Base-by-base conservation (phyloP, 1,284 basidiomycete genomes). In the Trametes hirsuta region DNA sequence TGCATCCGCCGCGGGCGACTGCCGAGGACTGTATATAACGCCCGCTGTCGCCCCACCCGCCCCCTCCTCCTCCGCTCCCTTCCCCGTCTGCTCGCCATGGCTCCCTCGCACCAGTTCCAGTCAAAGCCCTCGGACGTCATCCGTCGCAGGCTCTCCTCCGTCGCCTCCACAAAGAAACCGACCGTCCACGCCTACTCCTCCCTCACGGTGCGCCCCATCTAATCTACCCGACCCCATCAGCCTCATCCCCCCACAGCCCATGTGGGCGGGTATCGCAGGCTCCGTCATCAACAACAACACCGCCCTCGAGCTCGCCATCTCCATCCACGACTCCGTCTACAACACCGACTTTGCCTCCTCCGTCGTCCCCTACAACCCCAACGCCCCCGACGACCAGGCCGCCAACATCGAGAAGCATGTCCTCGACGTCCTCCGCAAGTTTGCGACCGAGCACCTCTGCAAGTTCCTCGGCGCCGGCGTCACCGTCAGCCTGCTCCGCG, bases 261-360 rank as follows among this genome's bases (percentile, higher is more conserved):
- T 93, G 90, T 93, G 90, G 89, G 88, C 86, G 60, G 90, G 89
- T 71, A 81, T 91, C 54, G 86, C 89, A 8, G 88, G 87, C 47
- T 76, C 76, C 35, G 67, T 84, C 46, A 72, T 85, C 68, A 80
- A 84, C 68, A 85, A 85, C 71, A 83, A 82, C 55, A 79, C 78
- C 54, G 76, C 81, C 51, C 85, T 81, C 61, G 89, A 91, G 74
- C 76, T 92, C 71, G 86, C 88, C 36, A 79, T 92, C 69, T 89
- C 89, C 57, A 80, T 92, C 53, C 89, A 92, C 72, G 90, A 92
- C 73, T 90, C 87, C 14, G 88, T 92, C 68, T 93, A 93, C 74
- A 86, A 81, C 74, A 90, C 89, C 63, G 90, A 92, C 72, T 91
- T 85, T 68, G 76, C 84, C 14, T 87, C 86, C 14, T 66, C 77